Percentiles rank a stretch among this genome's conserved stretches.
These are phyloP conservation scores for Cryptococcus hybrid DNA, from an alignment of 1,284 basidiomycete genomes.

Conservation along the genomic window DNA sequence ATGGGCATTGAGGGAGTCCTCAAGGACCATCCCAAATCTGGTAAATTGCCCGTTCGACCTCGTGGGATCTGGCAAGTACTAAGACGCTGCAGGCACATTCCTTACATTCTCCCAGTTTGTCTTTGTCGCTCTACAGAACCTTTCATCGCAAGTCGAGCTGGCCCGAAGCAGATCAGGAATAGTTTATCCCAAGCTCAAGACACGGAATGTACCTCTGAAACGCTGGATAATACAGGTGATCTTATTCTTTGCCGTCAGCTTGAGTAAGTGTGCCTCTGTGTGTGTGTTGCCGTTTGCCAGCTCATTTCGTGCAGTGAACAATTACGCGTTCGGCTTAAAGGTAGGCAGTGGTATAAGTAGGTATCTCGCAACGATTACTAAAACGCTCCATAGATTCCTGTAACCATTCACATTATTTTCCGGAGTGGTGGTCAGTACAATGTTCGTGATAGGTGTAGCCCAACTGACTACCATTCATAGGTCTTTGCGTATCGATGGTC, in stretches of 20 bases:
- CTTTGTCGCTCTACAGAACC: conserved; percentile 60
- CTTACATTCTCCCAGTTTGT: conserved; percentile 84
- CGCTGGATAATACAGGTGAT: conserved; percentile 78
- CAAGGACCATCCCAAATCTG: conserved; percentile 64
- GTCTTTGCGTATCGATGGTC: conserved; percentile 50
- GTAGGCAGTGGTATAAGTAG: conserved; percentile 12
- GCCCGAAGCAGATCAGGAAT: conserved; percentile 2
- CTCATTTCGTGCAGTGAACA: conserved; percentile 64
- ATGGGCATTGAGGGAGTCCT: conserved; percentile 56
- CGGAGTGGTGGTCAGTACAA: conserved; percentile 79
- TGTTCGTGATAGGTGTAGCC: conserved; percentile 5
- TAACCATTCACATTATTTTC: conserved; percentile 93
- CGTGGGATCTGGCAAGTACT: conserved; percentile 13
- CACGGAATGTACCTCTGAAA: conserved; percentile 67
- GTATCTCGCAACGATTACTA: too few species aligned
- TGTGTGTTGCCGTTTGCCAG: conserved; percentile 7
- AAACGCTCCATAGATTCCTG: conserved; percentile 61
- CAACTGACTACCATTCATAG: conserved; percentile 22
- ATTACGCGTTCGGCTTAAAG: conserved; percentile 76
- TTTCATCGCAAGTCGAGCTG: conserved; percentile 38
- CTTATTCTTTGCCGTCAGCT: conserved; percentile 76
- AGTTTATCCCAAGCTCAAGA: conserved; percentile 26
- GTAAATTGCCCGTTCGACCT: conserved; percentile 49
- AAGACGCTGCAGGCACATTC: conserved; percentile 61
- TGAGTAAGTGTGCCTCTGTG: conserved; percentile 26